These are phyloP conservation scores for Ophiostoma ulmi DNA, from an alignment of 2,329 filamentous ascomycete species.

Conservation along the genomic window DNA sequence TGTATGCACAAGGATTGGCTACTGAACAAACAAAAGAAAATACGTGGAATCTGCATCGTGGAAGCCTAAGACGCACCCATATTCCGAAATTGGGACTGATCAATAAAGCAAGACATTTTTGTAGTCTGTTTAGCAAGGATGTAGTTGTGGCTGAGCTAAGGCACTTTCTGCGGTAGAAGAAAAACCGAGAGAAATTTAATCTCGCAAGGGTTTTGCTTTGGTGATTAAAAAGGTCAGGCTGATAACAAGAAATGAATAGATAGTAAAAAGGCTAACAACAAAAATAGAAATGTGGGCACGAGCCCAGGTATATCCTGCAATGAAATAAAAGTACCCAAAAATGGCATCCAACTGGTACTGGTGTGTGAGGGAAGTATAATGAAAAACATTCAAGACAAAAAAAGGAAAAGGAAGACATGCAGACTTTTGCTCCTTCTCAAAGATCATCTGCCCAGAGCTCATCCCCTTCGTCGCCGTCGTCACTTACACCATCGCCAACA, in stretches of 20 bases:
- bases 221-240: background rate
- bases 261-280: background rate
- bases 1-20: no score
- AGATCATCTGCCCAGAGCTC: conserved; percentile 28
- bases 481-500: conserved; percentile 32
- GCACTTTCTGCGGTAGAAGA: background rate
- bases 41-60: background rate
- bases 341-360: no score
- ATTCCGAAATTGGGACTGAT: background rate
- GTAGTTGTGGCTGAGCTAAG: background rate
- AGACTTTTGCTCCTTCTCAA: conserved; percentile 2
- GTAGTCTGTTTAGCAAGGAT: background rate
- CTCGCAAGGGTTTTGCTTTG: background rate
- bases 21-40: background rate
- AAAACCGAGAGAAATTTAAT: no score
- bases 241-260: background rate
- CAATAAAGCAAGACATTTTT: background rate
- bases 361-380: no score
- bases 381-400: background rate
- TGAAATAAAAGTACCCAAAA: background rate
- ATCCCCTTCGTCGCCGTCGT: conserved; percentile 37
- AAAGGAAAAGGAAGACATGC: background rate
- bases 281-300: background rate
- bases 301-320: conserved; percentile 16
- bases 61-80: background rate